Conservation (phyloP, 2,329 filamentous ascomycete genomes). For the Cladosporium sp. region DNA sequence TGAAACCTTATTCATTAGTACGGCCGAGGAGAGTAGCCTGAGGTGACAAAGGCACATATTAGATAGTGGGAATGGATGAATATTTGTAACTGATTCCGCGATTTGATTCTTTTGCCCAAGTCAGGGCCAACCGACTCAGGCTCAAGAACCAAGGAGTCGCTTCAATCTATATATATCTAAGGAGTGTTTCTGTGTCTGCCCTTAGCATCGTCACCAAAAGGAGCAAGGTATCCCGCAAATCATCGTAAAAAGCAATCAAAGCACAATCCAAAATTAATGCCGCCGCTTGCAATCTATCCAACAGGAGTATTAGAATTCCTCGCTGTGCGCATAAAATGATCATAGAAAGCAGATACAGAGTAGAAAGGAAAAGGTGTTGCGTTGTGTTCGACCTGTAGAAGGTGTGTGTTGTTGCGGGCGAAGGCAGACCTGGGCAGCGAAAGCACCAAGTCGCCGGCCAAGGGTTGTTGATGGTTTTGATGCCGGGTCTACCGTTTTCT, state of each 20-base stretch:
- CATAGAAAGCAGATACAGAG: slow-evolving; percentile 15
- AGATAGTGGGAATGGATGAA: background rate
- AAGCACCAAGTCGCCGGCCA: slow-evolving; percentile 22
- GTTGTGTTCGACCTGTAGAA: slow-evolving; percentile 7
- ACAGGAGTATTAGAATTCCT: background rate
- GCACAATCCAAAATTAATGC: slow-evolving; percentile 4
- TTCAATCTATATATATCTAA: background rate
- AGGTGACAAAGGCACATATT: no score
- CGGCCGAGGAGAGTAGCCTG: no score
- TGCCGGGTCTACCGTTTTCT: slow-evolving; percentile 12
- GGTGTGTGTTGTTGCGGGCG: slow-evolving; percentile 1
- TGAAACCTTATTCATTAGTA: no score
- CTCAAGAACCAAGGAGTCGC: background rate
- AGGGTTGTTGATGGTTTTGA: slow-evolving; percentile 16
- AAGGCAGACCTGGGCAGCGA: slow-evolving; percentile 14
- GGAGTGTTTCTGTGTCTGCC: background rate
- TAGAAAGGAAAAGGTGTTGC: slow-evolving; percentile 9
- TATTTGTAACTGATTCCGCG: background rate
- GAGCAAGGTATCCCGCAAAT: background rate
- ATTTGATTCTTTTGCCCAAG: background rate
- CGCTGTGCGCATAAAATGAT: slow-evolving; percentile 2
- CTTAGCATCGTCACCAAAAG: background rate
- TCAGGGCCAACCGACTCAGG: slow-evolving; percentile 1
- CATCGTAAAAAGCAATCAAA: background rate
- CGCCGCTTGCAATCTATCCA: slow-evolving; percentile 15